Percentiles rank a stretch among this genome's conserved stretches.
These are phyloP conservation scores for Erigeron canadensis DNA, from an alignment of 129 eudicot species.

Conservation along the genomic window DNA sequence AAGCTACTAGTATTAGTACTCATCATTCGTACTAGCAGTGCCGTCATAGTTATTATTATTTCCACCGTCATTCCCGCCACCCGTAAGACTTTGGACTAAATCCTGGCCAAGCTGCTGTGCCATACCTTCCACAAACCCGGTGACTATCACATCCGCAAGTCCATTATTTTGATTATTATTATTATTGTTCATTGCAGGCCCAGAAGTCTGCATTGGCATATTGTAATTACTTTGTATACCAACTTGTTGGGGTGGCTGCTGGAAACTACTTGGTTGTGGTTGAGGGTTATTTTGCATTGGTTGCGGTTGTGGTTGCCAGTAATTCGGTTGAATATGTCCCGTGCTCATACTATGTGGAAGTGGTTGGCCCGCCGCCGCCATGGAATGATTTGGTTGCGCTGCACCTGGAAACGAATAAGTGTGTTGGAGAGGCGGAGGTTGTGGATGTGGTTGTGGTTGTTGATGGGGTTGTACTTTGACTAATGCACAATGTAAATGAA, in stretches of 20 bases:
- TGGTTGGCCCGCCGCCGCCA: constrained; percentile 11
- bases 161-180: neutral
- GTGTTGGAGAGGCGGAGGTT: constrained; percentile 25
- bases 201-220: neutral
- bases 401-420: constrained; percentile 25
- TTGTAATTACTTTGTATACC: constrained; percentile 26
- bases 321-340: constrained; percentile 12
- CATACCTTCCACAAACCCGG: constrained; percentile 59
- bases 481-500: constrained; percentile 49
- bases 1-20: constrained; percentile 2
- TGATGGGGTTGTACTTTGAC: too few species aligned
- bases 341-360: constrained; percentile 30
- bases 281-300: neutral
- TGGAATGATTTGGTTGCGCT: constrained; percentile 14
- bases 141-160: constrained; percentile 35
- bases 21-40: neutral
- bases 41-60: neutral
- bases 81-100: constrained; percentile 34
- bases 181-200: too few species aligned
- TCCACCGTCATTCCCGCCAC: constrained; percentile 5
- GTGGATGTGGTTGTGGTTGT: neutral
- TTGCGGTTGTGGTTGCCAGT: constrained; percentile 16
- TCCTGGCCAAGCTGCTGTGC: constrained; percentile 52
- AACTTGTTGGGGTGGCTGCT: constrained; percentile 1
- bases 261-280: neutral